Evolutionary conservation across 1,284 basidiomycete species (phyloP), one percentile per base, ranked within the genome.

Genomic region (Malassezia equina): DNA sequence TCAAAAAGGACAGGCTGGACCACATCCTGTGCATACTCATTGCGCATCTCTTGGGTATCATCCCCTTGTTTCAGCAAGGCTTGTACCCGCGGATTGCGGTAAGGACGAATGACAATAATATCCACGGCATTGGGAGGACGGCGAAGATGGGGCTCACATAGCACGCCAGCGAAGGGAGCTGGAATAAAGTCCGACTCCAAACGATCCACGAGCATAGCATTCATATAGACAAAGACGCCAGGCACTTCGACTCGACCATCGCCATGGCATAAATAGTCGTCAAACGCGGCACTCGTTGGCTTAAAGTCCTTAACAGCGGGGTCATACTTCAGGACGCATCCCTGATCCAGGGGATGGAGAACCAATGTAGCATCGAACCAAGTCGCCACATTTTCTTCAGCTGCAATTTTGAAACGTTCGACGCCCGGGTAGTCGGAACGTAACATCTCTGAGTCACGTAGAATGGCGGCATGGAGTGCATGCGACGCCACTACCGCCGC

Each of bases 391-490:
- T 94, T 94, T 65, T 81, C 76, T 60, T 79, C 76, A 2, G 89
- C 90, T 2, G 91, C 90, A 29, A 86, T 75, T 75, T 90, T 87
- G 79, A 87, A 93, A 54, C 90, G 81, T 65, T 90, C 87, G 27
- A 90, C 78, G 6, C 86, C 84, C 1, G 87, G 87, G 33, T 86
- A 47, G 15, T 79, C 66, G 2, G 77, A 68, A 15, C 91, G 82
- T 45, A 95, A 50, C 66, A 87, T 83, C 36, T 75, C 74, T 1
- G 69, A 63, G 47, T 76, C 75, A 62, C 82, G 78, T 32, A 96
- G 79, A 58, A 95, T 87, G 28, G 82, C 80, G 0, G 91, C 89
- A 75, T 95, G 93, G n/a, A 95, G 78, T 0, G 85, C 79, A 13
- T 77, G 77, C 5, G 78, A 80, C 21, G 76, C 69, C 34, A 80